Evolutionary conservation across 1,284 basidiomycete species (phyloP), one percentile per base, ranked within the genome.

Genomic region (Paramarasmius palmivorus): DNA sequence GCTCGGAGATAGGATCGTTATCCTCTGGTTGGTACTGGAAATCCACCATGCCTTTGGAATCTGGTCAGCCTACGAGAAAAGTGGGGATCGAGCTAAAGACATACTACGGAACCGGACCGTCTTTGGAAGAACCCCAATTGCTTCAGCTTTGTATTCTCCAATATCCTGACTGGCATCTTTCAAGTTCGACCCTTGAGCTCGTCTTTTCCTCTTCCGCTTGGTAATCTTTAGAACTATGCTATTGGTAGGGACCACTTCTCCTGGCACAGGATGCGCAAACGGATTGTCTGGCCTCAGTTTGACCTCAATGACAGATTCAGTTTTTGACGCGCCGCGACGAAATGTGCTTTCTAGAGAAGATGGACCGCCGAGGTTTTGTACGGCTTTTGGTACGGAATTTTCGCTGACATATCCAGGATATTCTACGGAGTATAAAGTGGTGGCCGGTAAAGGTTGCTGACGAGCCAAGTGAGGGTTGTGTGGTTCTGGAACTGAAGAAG

Each of bases 51-150:
- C 86, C 94, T 97, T 51, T 6, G 4, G 15, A 10, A 15, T 9
- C 50, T 32, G 14, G 22, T 9, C 38, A 19, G 25, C 32, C 4
- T 57, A 7, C 39, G 58, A 47, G 55, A 26, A 44, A 17, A 20
- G 34, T 23, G 46, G 34, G 42, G 23, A 45, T 45, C 37, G n/a
- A n/a, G 25, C 42, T 42, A 26, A 22, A 8, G 2, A 72, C 88
- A 71, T 63, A 95, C 94, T 88, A 70, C 95, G 82, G 73, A 98
- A 98, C 39, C 96, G 81, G 36, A 89, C 88, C 1, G 93, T 93
- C 71, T 90, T 92, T 1, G 84, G 76, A 19, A 92, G 79, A 14
- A 88, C 71, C 0, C 95, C 96, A 0, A 93, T 68, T 0, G 89
- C 79, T 58, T 93, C 84, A 4, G 88, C 79, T 1, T 81, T 89